These are phyloP conservation scores for Orbilia javanica DNA, from an alignment of 2,329 filamentous ascomycete species.

Conservation along the genomic window DNA sequence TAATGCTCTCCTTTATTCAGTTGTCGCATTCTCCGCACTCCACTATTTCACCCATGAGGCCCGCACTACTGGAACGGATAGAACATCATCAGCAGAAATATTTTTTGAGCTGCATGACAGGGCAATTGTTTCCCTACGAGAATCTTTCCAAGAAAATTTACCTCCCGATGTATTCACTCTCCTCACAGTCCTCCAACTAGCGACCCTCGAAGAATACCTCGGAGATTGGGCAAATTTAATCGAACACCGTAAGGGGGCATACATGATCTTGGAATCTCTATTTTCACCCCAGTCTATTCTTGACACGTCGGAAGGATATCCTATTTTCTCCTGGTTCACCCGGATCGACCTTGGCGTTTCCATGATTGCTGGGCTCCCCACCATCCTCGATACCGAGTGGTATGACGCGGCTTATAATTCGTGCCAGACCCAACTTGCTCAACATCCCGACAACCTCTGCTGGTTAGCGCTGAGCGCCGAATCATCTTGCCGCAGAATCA, in stretches of 20 bases:
- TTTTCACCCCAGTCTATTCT: slow-evolving; percentile 82
- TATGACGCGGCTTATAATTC: slow-evolving; percentile 75
- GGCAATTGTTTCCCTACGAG: slow-evolving; percentile 81
- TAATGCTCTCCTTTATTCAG: slow-evolving; percentile 84
- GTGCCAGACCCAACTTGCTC: slow-evolving; percentile 72
- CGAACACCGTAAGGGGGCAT: slow-evolving; percentile 90
- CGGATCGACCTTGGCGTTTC: slow-evolving; percentile 88
- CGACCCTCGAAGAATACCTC: slow-evolving; percentile 95
- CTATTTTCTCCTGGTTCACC: slow-evolving; percentile 87
- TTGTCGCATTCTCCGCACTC: slow-evolving; percentile 90
- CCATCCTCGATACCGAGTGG: slow-evolving; percentile 82
- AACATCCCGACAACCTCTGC: slow-evolving; percentile 73
- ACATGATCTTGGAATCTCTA: slow-evolving; percentile 81
- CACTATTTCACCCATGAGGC: slow-evolving; percentile 80
- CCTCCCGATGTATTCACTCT: slow-evolving; percentile 80
- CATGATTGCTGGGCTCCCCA: slow-evolving; percentile 82
- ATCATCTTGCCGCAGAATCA: slow-evolving; percentile 77
- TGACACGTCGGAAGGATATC: slow-evolving; percentile 77
- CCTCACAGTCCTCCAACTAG: slow-evolving; percentile 88
- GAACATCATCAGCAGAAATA: slow-evolving; percentile 70
- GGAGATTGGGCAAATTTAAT: slow-evolving; percentile 96
- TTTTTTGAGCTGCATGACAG: slow-evolving; percentile 93
- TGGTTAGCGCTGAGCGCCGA: slow-evolving; percentile 77
- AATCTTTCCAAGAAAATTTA: slow-evolving; percentile 77
- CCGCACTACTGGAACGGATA: slow-evolving; percentile 70